Percentiles rank a stretch among this genome's conserved stretches.
Evolutionary conservation across 2,329 filamentous ascomycete genomes (phyloP).

Genomic region (Alternaria triticina): DNA sequence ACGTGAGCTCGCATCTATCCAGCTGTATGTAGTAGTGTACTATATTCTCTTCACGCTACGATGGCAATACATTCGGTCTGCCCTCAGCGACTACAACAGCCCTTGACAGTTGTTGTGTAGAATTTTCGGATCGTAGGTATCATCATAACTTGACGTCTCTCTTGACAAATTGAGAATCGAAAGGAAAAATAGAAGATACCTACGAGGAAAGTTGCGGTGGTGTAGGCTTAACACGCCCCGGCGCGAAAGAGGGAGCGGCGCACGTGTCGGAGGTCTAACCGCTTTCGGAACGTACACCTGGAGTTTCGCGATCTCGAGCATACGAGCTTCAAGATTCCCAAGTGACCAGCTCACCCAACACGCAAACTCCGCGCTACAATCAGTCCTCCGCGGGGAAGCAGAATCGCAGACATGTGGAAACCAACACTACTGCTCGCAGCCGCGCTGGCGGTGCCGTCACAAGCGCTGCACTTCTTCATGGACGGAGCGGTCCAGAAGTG

Average conservation of each 20-base stretch:
- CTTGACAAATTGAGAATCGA: neutral
- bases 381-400: conserved; percentile 27
- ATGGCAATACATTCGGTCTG: neutral
- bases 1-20: neutral
- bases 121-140: neutral
- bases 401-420: conserved; percentile 40
- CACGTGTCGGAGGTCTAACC: conserved; percentile 29
- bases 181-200: neutral
- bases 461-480: conserved; percentile 95
- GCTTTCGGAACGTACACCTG: conserved; percentile 31
- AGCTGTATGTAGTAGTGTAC: neutral
- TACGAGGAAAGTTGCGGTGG: neutral
- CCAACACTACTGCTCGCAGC: conserved; percentile 69
- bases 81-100: neutral
- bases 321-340: conserved; percentile 29
- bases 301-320: conserved; percentile 30
- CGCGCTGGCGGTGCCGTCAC: conserved; percentile 65
- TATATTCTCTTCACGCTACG: neutral
- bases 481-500: conserved; percentile 87
- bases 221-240: conserved; percentile 1
- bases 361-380: conserved; percentile 24
- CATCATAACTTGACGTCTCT: neutral
- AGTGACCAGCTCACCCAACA: conserved; percentile 26
- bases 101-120: neutral
- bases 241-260: conserved; percentile 11